A percentile compares a stretch with the other conserved stretches of the same genome.
Evolutionary conservation across 129 eudicot species (phyloP).

Genomic region (sunflower (Helianthus annuus)): HanXRQr2.0-SUNRISE NC_035444.2:156751641-156752140

Average conservation of each 20-base stretch:
- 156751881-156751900: conserved; percentile 65
- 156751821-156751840: conserved; percentile 54
- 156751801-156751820: conserved; percentile 78
- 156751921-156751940: conserved; percentile 22
- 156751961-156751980: conserved; percentile 37
- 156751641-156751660: conserved; percentile 70
- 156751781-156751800: conserved; percentile 63
- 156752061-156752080: conserved; percentile 87
- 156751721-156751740: conserved; percentile 84
- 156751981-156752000: conserved; percentile 98
- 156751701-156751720: conserved; percentile 96
- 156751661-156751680: conserved; percentile 82
- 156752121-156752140: neutral
- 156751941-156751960: conserved; percentile 58
- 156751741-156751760: conserved; percentile 87
- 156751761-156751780: conserved; percentile 50
- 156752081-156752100: conserved; percentile 63
- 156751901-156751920: conserved; percentile 48
- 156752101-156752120: neutral
- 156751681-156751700: conserved; percentile 92
- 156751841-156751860: conserved; percentile 55
- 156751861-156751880: conserved; percentile 60
- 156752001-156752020: conserved; percentile 85
- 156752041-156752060: conserved; percentile 48
- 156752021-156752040: conserved; percentile 70